Percentiles rank a stretch among this genome's conserved stretches.
phyloP scores from a whole-genome alignment of 352 stramenopile genomes.

The Phytophthora agathidicida region DNA sequence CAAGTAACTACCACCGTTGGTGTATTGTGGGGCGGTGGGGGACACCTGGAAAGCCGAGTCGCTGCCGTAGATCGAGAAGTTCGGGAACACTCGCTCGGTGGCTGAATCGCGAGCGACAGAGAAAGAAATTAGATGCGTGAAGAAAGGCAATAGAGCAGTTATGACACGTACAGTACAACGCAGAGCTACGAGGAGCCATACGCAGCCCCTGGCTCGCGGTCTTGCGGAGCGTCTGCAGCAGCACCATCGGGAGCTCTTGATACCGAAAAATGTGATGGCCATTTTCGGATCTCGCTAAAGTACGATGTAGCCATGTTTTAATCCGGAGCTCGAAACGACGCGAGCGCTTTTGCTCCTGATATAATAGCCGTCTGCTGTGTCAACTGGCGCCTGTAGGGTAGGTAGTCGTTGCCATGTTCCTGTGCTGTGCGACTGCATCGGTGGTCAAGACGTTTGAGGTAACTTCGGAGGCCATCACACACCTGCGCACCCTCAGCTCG shows the following conservation, averaged over 20 bases:
- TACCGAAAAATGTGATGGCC: constrained; percentile 14
- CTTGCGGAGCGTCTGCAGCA: constrained; percentile 43
- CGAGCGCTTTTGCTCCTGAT: background rate
- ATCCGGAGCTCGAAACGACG: constrained; percentile 33
- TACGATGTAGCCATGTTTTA: constrained; percentile 20
- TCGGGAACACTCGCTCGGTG: constrained; percentile 74
- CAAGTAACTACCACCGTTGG: constrained; percentile 65
- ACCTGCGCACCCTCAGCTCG: constrained; percentile 49
- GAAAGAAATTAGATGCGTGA: constrained; percentile 7
- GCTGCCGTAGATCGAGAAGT: constrained; percentile 74
- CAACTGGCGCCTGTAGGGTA: no score
- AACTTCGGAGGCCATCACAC: constrained; percentile 50
- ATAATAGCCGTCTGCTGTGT: no score
- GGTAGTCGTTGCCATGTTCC: constrained; percentile 45
- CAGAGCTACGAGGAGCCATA: constrained; percentile 18
- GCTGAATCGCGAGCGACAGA: constrained; percentile 31
- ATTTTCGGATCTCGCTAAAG: constrained; percentile 11
- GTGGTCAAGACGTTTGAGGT: constrained; percentile 70
- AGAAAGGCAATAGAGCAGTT: background rate
- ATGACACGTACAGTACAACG: constrained; percentile 39
- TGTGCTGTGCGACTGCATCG: constrained; percentile 62
- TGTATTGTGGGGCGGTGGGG: constrained; percentile 73
- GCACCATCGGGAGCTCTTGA: constrained; percentile 22
- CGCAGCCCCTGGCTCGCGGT: constrained; percentile 20
- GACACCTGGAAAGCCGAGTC: constrained; percentile 80